Percentiles rank a stretch among this genome's conserved stretches.
Evolutionary conservation across 495 filamentous ascomycete genomes (phyloP).

Genomic region (Wilcoxina mikolae): DNA sequence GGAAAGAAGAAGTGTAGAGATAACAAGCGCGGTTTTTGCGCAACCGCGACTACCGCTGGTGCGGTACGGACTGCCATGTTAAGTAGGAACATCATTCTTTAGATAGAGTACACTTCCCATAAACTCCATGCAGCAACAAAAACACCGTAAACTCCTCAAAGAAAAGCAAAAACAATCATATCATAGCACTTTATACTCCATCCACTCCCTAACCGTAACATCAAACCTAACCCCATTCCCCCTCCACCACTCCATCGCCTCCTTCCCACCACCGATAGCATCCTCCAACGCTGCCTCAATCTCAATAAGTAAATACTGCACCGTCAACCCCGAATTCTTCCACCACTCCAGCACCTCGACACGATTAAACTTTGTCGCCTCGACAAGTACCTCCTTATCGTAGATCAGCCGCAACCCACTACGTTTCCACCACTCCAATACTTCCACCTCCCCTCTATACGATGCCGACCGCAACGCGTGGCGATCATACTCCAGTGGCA

Average conservation of each 20-base stretch:
- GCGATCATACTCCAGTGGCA: slow-evolving; percentile 17
- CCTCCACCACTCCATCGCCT: slow-evolving; percentile 78
- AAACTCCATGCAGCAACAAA: too few species aligned
- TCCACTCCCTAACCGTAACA: slow-evolving; percentile 81
- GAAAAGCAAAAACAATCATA: too few species aligned
- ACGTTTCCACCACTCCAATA: slow-evolving; percentile 70
- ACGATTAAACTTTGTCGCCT: slow-evolving; percentile 74
- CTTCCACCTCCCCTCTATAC: slow-evolving; percentile 69
- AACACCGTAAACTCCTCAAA: too few species aligned
- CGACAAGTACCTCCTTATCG: slow-evolving; percentile 76
- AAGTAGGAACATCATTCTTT: too few species aligned
- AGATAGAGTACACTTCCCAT: too few species aligned
- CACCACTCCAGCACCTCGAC: slow-evolving; percentile 82
- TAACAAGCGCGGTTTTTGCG: too few species aligned
- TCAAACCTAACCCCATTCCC: slow-evolving; percentile 75
- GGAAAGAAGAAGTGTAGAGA: too few species aligned
- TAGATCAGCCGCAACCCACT: slow-evolving; percentile 71
- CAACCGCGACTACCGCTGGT: too few species aligned
- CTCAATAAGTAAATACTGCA: slow-evolving; percentile 90
- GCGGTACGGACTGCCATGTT: too few species aligned
- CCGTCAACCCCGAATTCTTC: slow-evolving; percentile 41
- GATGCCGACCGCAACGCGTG: slow-evolving; percentile 56
- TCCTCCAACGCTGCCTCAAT: slow-evolving; percentile 91
- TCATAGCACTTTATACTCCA: slow-evolving; percentile 58
- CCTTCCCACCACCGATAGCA: slow-evolving; percentile 50